Base-by-base conservation (phyloP, 176 grass and related monocot genomes). In the Bonia amplexicaulis region DNA sequence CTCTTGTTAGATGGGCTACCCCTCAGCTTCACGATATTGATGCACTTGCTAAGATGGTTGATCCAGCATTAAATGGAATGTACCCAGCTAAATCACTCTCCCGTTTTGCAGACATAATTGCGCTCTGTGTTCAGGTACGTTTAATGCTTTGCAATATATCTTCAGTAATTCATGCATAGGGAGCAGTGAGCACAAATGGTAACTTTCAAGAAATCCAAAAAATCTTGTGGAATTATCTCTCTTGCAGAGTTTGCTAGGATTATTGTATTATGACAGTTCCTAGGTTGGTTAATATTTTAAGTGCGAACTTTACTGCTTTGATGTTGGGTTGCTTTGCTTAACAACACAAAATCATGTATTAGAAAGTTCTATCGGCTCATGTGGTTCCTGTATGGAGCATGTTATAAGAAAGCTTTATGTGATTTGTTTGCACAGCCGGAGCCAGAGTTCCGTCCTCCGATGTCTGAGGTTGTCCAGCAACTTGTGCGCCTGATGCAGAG, bases 1-100 rank as follows among this genome's bases (percentile, higher is more conserved):
- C 97, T 59, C 91, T 99, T 62, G 97, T 99, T 42, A 92, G 90
- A 87, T 99, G 97, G 97, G 97, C 97, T 88, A 87, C 92, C 1
- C 97, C 97, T 68, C 97, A 99, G 81, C 97, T 99, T 85, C 97
- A 99, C 77, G 97, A 99, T 71, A 99, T 96, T 1, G 97, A 99
- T 89, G 92, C 92, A 41, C 85, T 99, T 82, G 85, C 97, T 73
- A 99, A 92, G 89, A 96, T 99, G 97, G 97, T 99, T 29, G 97
- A 99, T 89, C 90, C 97, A 80, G 81, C 93, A 52, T 48, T 99
- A 71, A 99, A 99, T 68, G 97, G 97, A 83, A 99, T 99, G 86
- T 99, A 99, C 74, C 97, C 97, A 69, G 97, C 92, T 42, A 99
- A 99, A 89, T 99, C 97, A 1, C 91, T 99, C 51, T 99, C 93